Base-by-base conservation (phyloP, 805 yeast species). In the Candida anglica region DNA sequence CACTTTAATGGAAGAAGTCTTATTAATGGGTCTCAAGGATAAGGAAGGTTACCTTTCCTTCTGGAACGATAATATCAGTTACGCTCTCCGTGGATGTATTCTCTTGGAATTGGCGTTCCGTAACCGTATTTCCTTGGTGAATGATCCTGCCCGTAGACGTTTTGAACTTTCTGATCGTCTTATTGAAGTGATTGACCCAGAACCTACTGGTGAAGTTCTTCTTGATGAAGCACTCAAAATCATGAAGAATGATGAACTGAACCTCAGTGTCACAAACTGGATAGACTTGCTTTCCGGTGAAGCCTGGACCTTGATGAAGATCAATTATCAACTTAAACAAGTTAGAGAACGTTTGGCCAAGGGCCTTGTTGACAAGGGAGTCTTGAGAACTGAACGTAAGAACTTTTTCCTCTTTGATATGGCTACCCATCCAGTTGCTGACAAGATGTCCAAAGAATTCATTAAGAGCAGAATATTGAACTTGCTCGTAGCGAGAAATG, bases 371-470 rank as follows among this genome's bases (percentile, higher is more conserved):
- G 98, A 93, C 60, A 93, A 93, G 64, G 98, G 98, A 15, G 81
- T 93, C 29, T 73, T 94, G 52, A 81, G 96, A 65, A 93, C 98
- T 6, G 98, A 93, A 61, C 79, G 95, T 59, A 87, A 89, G 57
- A 93, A 87, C 64, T 93, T 93, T 56, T 78, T 93, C 51, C 67
- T 93, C 34, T 93, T 93, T 50, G 98, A 93, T 60, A 93, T 93
- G 97, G 96, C 98, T 19, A 93, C 98, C 6, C 98, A 94, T 60
- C 98, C 98, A 6, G 77, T 93, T 10, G 82, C 89, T 20, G 98
- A 93, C 59, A 73, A 82, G 28, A 66, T 78, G 43, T 80, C 95
- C 32, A 93, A 93, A 61, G 95, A 86, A 46, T 79, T 80, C 36
- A 74, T 93, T 37, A 79, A 80, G 37, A 71, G 78, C 39, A 75